Base-by-base conservation (phyloP, 331 rosid species). In the Pyracantha coccinea region DNA sequence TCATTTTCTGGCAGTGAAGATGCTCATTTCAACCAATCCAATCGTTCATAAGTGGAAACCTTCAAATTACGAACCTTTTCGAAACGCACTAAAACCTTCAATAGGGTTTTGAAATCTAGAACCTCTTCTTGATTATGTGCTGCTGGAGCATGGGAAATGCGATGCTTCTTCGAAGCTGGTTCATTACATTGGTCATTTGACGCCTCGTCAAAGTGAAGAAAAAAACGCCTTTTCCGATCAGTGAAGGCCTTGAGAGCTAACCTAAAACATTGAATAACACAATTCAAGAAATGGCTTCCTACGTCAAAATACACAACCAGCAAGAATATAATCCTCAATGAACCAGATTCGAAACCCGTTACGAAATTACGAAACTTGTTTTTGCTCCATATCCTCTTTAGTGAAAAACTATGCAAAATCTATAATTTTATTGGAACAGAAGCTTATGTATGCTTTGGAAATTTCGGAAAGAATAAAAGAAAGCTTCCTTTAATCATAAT, bases 221-320 rank as follows among this genome's bases (percentile, higher is more conserved):
- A 94, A 68, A 94, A 90, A 3, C 92, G 86, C 75, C 89, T 86
- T 80, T 94, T 94, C 88, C 89, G 96, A 87, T 89, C 96, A 75
- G 93, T 90, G 78, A 94, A 94, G 68, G 97, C 99, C 89, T 94
- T 92, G 57, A 94, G 91, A 78, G 97, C 99, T 80, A 94, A 83
- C 85, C 99, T 94, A 79, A 72, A 77, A 76, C 64, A 75, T 80
- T 50, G 65, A 31, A 31, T 4, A 33, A 50, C 81, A 78, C 44
- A 80, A 83, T 61, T 66, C 67, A 72, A 19, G 2, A 33, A 41
- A 41, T 38, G 58, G 28, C 29, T 73, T 24, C 38, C 4, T 8
- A 38, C 27, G 23, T 8, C 53, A 35, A 35, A 54, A 54, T 20
- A 12, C 25, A 3, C 15, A 20, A 8, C 14, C 61, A 55, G 27